phyloP scores from a whole-genome alignment of 176 grass and related monocot genomes.

The Musa schizocarpa region DNA sequence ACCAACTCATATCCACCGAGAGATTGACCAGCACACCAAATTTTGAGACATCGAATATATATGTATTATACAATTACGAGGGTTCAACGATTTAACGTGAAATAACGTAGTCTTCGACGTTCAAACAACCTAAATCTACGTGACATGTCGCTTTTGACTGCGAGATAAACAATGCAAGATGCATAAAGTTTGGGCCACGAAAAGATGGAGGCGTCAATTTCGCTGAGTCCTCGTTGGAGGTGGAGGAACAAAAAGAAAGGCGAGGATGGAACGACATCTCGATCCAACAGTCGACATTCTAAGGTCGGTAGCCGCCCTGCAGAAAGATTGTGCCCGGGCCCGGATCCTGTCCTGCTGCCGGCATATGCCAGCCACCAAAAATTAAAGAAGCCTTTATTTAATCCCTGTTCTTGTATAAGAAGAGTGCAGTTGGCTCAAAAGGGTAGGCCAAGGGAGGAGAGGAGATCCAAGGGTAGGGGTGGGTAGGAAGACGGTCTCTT shows the following conservation, averaged over 20 bases:
- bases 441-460: background rate
- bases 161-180: no score
- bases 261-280: slow-evolving; percentile 10
- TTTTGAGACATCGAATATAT: no score
- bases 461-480: background rate
- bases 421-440: background rate
- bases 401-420: background rate
- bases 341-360: background rate
- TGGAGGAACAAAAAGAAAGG: slow-evolving; percentile 13
- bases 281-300: slow-evolving; percentile 23
- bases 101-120: no score
- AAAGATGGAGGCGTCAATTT: slow-evolving; percentile 24
- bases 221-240: slow-evolving; percentile 1
- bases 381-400: background rate
- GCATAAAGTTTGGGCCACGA: background rate
- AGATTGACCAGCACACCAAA: no score
- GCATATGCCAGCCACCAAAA: background rate
- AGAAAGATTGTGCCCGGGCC: slow-evolving; percentile 33
- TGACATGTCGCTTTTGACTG: no score
- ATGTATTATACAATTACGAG: no score
- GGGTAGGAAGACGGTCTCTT: no score
- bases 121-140: no score
- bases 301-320: slow-evolving; percentile 59
- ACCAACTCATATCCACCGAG: no score
- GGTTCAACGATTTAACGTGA: no score